Base-by-base conservation (phyloP, 2,329 filamentous ascomycete genomes). In the Pestalotiopsis sp. region DNA sequence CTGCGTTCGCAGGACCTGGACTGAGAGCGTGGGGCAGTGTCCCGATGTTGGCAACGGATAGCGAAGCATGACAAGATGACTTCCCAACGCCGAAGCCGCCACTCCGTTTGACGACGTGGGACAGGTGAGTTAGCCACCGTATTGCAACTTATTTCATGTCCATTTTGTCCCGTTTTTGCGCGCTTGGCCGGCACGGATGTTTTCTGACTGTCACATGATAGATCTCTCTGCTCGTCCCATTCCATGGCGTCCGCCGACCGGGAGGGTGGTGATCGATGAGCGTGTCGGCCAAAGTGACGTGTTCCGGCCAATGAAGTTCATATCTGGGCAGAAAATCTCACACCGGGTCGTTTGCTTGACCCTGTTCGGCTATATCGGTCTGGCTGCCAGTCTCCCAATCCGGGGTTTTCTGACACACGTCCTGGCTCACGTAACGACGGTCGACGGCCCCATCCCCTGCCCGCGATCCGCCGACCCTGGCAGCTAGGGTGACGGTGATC, bases 311-410 rank as follows among this genome's bases (percentile, higher is more conserved):
- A 61, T 61, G 17, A 31, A n/a, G 58, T 27, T 20, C 63, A 63
- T 61, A 41, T 61, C 67, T 66, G 27, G 12, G 60, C 52, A 68
- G 36, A 40, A 36, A 68, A 66, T 68, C 67, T 68, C 67, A 68
- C 67, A 68, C 67, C 67, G 67, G 67, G 40, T 68, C 64, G 67
- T 66, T 66, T 68, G 67, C 52, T 49, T 49, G 63, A 60, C 64
- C 23, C 36, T 61, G 60, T 20, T 45, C 61, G 61, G 38, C 36
- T 63, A 36, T 63, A 65, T 65, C 63, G 63, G 63, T 65, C 63
- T 27, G 25, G 41, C 27, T 56, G 63, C 63, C 25, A 31, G 40
- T 17, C n/a, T 45, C 27, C 45, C 27, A 31, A 65, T 65, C 27
- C 27, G 45, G n/a, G 17, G 23, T 23, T 45, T 20, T 31, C 59